phyloP scores from a whole-genome alignment of 176 grass and related monocot genomes.

The Thinopyrum elongatum region DNA sequence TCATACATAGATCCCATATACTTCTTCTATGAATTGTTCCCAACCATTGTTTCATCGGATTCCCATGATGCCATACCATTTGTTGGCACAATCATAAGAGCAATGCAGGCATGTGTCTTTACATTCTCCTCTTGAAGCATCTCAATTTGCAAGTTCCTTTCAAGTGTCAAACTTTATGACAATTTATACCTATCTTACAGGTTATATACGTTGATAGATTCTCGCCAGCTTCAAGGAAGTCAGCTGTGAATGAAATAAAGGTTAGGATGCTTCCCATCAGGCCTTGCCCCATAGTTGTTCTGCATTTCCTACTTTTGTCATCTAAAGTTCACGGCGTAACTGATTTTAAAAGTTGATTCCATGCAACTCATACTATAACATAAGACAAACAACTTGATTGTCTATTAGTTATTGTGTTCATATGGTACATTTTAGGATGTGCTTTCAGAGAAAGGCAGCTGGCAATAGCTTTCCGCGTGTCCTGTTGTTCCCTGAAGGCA shows the following conservation, averaged over 20 bases:
- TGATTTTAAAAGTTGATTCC: neutral
- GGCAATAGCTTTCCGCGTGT: constrained; percentile 77
- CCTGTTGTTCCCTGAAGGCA: constrained; percentile 95
- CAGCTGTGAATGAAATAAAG: constrained; percentile 99
- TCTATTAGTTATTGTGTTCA: constrained; percentile 70
- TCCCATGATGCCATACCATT: constrained; percentile 94
- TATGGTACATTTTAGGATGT: constrained; percentile 83
- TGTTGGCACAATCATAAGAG: constrained; percentile 94
- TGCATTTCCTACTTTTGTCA: neutral
- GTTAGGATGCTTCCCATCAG: constrained; percentile 43
- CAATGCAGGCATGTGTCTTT: constrained; percentile 77
- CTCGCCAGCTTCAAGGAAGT: constrained; percentile 76
- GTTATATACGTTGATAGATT: constrained; percentile 99
- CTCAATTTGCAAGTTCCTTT: neutral
- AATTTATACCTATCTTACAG: constrained; percentile 36
- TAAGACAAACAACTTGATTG: constrained; percentile 30
- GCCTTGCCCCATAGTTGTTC: neutral
- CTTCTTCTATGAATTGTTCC: constrained; percentile 95
- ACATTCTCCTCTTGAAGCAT: constrained; percentile 6
- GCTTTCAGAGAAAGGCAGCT: constrained; percentile 98
- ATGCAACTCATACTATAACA: constrained; percentile 19
- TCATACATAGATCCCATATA: constrained; percentile 95
- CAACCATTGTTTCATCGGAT: constrained; percentile 95
- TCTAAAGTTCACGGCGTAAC: neutral
- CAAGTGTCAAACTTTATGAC: constrained; percentile 28